phyloP scores from a whole-genome alignment of 1,284 basidiomycete species.

The Leccinum fallax region DNA sequence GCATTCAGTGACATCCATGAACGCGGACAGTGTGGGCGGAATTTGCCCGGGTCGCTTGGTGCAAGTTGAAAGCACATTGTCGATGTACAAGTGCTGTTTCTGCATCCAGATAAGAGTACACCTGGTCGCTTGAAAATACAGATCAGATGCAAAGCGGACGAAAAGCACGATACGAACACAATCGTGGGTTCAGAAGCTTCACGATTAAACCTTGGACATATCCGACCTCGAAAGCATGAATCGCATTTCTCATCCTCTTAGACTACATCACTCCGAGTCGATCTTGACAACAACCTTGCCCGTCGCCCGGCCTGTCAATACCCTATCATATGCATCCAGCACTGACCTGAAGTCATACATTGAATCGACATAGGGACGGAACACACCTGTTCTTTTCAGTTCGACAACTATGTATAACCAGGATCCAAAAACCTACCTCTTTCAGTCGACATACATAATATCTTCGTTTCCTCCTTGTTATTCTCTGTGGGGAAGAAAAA shows the following conservation, averaged over 20 bases:
- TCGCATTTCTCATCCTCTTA: background rate
- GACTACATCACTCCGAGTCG: constrained; percentile 23
- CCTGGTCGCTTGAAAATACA: background rate
- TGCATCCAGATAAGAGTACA: background rate
- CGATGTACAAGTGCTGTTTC: no score
- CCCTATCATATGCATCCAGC: constrained; percentile 58
- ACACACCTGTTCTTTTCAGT: constrained; percentile 41
- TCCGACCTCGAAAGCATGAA: background rate
- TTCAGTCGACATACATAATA: constrained; percentile 18
- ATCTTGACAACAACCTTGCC: constrained; percentile 67
- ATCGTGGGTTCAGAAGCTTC: background rate
- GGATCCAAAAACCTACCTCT: constrained; percentile 21
- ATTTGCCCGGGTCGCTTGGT: no score
- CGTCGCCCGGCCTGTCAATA: constrained; percentile 55
- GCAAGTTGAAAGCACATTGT: no score
- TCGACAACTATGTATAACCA: background rate
- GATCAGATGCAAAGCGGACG: background rate
- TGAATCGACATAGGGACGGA: constrained; percentile 64
- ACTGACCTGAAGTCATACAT: constrained; percentile 60
- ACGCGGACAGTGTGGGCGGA: no score
- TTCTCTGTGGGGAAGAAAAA: constrained; percentile 7
- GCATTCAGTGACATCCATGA: no score
- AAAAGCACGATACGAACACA: background rate
- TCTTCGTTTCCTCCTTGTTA: constrained; percentile 13
- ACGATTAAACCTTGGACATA: background rate